Conservation (phyloP, 441 rosid species). For the Gossypium schwendimanii region DNA sequence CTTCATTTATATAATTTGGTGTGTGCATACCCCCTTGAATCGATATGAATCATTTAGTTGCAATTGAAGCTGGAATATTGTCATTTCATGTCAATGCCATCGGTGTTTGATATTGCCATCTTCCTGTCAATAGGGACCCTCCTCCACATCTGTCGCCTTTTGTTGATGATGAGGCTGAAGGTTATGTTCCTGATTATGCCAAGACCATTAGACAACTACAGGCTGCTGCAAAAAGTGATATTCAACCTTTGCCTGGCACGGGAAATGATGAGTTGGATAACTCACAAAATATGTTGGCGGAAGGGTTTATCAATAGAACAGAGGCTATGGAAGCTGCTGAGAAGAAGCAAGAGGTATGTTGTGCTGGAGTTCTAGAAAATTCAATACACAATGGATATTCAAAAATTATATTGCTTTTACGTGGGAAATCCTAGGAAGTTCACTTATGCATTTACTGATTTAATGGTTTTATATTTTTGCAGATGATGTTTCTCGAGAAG, state of each 20-base stretch:
- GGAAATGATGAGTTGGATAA: constrained; percentile 65
- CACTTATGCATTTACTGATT: not conserved
- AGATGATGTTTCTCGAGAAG: constrained; percentile 68
- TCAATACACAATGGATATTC: not conserved
- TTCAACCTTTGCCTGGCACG: constrained; percentile 77
- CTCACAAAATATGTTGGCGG: constrained; percentile 65
- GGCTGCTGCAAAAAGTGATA: constrained; percentile 69
- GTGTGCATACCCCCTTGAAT: not conserved
- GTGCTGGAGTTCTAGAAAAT: not conserved
- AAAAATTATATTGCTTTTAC: not conserved
- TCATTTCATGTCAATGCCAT: not conserved
- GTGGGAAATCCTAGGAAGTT: not conserved
- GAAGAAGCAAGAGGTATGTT: constrained; percentile 50
- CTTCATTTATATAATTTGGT: not conserved
- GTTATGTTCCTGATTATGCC: constrained; percentile 85
- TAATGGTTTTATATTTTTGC: constrained; percentile 16
- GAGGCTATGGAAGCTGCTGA: constrained; percentile 76
- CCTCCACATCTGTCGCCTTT: constrained; percentile 90
- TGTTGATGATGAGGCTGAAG: constrained; percentile 81
- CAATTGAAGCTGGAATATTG: not conserved
- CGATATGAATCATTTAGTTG: not conserved
- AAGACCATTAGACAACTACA: constrained; percentile 64
- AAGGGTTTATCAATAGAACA: constrained; percentile 60
- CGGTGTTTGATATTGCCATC: not conserved
- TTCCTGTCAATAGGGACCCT: constrained; percentile 43